Evolutionary conservation across 106 monocot genomes (phyloP), one percentile per base, ranked within the genome.

Genomic region (Dactylorhiza incarnata): DNA sequence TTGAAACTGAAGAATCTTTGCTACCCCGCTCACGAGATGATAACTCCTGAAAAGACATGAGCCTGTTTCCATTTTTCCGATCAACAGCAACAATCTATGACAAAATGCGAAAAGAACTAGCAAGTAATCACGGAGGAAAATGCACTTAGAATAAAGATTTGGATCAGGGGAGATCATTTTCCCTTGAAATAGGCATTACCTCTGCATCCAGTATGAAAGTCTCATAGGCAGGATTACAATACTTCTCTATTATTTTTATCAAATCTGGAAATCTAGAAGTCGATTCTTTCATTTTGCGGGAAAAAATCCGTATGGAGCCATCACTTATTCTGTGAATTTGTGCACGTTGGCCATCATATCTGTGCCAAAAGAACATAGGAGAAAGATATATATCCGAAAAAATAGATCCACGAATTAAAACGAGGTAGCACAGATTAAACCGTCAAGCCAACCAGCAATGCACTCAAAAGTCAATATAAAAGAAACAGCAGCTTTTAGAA

Each of bases 301-400:
- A 97, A 85, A 93, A 97, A 25, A 93, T 80, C n/a, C 79, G 79
- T 76, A 97, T 76, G 67, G 91, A 89, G 69, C 93, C 96, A 86
- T 93, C 89, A 47, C 48, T 8, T 77, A 84, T 52, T 83, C 62
- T 89, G 79, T 97, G 96, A 89, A 97, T 97, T 83, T 97, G 96
- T 65, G 96, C 96, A 74, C 96, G 88, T 78, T 97, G 96, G 76
- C 96, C 96, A 89, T 97, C 96, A 89, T 97, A 97, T 86, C 96
- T 93, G 71, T 45, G 81, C 53, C 6, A 85, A 72, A 71, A 67
- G 23, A 75, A 67, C 51, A 17, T 63, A 25, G 3, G 22, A 63
- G 24, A 63, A 63, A 63, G 24, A 9, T 24, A 63, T 10, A 45
- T 17, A 68, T 17, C 37, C 3, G 45, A 65, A 20, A 44, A 44